phyloP scores from a whole-genome alignment of 2,329 filamentous ascomycete genomes.

The Massarina eburnea region DNA sequence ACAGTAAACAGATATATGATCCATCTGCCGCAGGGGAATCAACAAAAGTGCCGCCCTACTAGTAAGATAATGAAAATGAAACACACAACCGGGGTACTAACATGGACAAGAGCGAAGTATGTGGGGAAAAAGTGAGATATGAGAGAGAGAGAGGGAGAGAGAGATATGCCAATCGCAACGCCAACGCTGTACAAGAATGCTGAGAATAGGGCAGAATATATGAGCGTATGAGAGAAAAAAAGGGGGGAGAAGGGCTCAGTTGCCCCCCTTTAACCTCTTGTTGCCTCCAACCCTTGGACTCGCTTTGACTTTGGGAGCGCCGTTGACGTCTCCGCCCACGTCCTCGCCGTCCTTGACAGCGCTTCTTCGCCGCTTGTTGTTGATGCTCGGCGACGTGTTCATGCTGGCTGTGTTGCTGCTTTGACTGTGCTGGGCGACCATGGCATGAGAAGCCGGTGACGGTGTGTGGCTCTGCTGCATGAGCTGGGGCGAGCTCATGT shows the following conservation, averaged over 20 bases:
- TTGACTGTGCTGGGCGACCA: conserved; percentile 61
- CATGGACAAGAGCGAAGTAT: conserved; percentile 6
- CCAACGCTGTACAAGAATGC: not conserved
- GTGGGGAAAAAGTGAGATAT: conserved; percentile 3
- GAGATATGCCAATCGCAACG: not conserved
- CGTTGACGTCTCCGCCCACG: conserved; percentile 39
- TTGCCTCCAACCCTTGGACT: conserved; percentile 48
- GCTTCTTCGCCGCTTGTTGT: conserved; percentile 62
- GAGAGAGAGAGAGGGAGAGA: no score
- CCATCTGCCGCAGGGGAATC: no score
- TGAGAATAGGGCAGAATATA: conserved; percentile 6
- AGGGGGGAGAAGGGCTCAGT: conserved; percentile 12
- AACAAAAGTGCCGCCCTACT: conserved; percentile 3
- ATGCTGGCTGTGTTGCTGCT: conserved; percentile 58
- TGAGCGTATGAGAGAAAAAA: not conserved
- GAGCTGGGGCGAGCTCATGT: conserved; percentile 53
- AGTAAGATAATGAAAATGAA: not conserved
- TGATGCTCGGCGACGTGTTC: conserved; percentile 64
- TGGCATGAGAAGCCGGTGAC: conserved; percentile 51
- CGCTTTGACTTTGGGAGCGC: conserved; percentile 53
- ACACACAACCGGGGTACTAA: conserved; percentile 1
- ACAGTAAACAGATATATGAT: no score
- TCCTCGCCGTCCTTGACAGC: conserved; percentile 64
- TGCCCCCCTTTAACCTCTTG: conserved; percentile 38
- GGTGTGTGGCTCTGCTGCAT: conserved; percentile 46